Evolutionary conservation across 2,329 filamentous ascomycete species (phyloP), one percentile per base, ranked within the genome.

Genomic region (Diaporthe australafricana): DNA sequence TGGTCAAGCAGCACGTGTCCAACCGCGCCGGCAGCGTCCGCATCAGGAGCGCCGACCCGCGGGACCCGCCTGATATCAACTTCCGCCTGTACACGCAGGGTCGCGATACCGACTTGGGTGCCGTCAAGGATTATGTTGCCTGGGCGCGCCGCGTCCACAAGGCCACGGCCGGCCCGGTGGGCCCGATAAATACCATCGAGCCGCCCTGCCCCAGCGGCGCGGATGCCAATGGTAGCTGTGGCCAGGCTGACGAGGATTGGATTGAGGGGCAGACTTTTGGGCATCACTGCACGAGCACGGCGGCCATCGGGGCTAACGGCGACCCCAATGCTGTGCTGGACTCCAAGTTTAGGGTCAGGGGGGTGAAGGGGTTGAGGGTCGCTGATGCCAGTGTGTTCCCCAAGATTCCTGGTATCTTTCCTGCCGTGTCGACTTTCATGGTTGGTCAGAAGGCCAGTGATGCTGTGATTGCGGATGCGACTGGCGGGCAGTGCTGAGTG

Each of bases 11-110:
- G 67, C 84, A 84, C 60, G 82, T 81, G 35, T 80, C 82, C 9
- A 93, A 93, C 52, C 84, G 86, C 65, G 86, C 86, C 11, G 92
- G 92, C n/a, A 89, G 85, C 0, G 90, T 94, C 17, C 87, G 82
- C 2, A 84, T 94, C 2, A 84, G 83, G 22, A 92, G 89, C 0
- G 82, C 87, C 0, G 86, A 93, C 76, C 90, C 91, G 0, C 86
- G 86, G 1, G 91, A 92, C 67, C 86, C 87, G n/a, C 91, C 92
- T 0, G 80, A 87, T 42, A 91, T 92, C 77, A 85, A 87, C 77
- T 90, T 91, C 82, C 89, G 89, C 77, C 88, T 86, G 77, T 90
- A 84, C 83, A 83, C 81, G 16, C 78, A 84, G 30, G 85, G 87
- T 1, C 83, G 84, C 11, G 84, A 85, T 22, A 81, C 86, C 77